Evolutionary conservation across 2,329 filamentous ascomycete species (phyloP).

Genomic region (Aspergillus eucalypticola): DNA sequence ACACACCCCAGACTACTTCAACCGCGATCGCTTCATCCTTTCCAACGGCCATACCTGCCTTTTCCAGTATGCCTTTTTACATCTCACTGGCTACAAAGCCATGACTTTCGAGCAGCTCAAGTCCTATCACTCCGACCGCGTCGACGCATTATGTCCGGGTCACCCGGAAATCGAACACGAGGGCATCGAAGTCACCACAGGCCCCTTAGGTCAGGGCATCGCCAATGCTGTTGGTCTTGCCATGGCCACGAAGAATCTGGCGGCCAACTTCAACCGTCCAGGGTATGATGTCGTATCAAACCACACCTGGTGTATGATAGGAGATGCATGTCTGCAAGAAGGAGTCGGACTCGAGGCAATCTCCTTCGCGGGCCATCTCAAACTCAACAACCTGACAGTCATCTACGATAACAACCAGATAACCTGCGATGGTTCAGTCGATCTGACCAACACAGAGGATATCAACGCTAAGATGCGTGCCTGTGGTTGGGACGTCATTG

Average conservation of each 20-base stretch:
- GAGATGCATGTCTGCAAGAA: slow-evolving; percentile 61
- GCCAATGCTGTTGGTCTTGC: slow-evolving; percentile 62
- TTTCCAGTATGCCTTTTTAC: slow-evolving; percentile 35
- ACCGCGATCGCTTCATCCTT: slow-evolving; percentile 48
- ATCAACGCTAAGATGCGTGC: slow-evolving; percentile 61
- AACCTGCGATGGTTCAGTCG: slow-evolving; percentile 60
- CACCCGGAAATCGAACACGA: slow-evolving; percentile 60
- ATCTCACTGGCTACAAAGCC: slow-evolving; percentile 33
- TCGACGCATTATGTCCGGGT: slow-evolving; percentile 32
- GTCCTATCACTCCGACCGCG: slow-evolving; percentile 34
- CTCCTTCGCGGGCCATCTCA: slow-evolving; percentile 56
- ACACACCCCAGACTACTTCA: slow-evolving; percentile 42
- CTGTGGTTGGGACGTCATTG: slow-evolving; percentile 58
- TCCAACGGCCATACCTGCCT: slow-evolving; percentile 44
- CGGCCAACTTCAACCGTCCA: slow-evolving; percentile 55
- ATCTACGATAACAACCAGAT: slow-evolving; percentile 65
- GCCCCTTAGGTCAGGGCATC: slow-evolving; percentile 61
- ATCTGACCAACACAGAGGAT: slow-evolving; percentile 58
- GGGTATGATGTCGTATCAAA: slow-evolving; percentile 53
- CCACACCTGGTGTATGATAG: slow-evolving; percentile 59
- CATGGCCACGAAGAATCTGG: slow-evolving; percentile 59
- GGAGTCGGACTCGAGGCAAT: slow-evolving; percentile 60
- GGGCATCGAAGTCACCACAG: slow-evolving; percentile 61
- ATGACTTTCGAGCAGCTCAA: slow-evolving; percentile 39
- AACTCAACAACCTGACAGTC: slow-evolving; percentile 58